Evolutionary conservation across 2,329 filamentous ascomycete species (phyloP).

Genomic region (Claviceps pazoutovae): DNA sequence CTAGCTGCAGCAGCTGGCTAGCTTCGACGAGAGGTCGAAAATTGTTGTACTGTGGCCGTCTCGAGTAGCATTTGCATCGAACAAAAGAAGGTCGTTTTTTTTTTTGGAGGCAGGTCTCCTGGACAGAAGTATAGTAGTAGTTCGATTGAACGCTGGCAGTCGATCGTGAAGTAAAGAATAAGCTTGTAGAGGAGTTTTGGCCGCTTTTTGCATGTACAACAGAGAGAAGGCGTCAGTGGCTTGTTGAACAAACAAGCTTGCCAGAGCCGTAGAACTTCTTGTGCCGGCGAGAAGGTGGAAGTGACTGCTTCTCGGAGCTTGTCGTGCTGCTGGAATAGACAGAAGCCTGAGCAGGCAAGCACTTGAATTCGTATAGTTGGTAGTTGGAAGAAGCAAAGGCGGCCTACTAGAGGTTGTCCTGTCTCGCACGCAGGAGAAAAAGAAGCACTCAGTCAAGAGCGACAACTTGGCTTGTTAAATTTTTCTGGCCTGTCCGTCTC

Average conservation of each 20-base stretch:
- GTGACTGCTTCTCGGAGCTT: slow-evolving; percentile 1
- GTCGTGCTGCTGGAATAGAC: not conserved
- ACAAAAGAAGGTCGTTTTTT: slow-evolving; percentile 4
- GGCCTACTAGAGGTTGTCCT: not conserved
- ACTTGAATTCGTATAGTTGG: not conserved
- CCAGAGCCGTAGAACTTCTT: not conserved
- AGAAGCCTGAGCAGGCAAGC: not conserved
- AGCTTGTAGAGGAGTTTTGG: not conserved
- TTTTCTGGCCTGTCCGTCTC: slow-evolving; percentile 5
- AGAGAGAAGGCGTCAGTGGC: not conserved
- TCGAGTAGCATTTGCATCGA: slow-evolving; percentile 18
- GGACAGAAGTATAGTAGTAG: not conserved
- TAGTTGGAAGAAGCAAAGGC: not conserved
- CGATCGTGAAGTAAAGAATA: not conserved
- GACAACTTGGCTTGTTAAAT: slow-evolving; percentile 3
- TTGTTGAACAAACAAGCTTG: not conserved
- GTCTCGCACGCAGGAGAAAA: slow-evolving; percentile 6
- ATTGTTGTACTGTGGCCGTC: slow-evolving; percentile 21
- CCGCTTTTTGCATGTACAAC: slow-evolving; percentile 4
- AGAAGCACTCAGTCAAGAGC: slow-evolving; percentile 8
- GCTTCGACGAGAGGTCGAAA: slow-evolving; percentile 10
- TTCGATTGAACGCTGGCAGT: not conserved
- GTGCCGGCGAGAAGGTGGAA: not conserved
- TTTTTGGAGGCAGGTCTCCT: slow-evolving; percentile 2
- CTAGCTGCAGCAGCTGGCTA: not conserved